phyloP scores from a whole-genome alignment of 768 basidiomycete species.

The Psilocybe subaeruginosa region DNA sequence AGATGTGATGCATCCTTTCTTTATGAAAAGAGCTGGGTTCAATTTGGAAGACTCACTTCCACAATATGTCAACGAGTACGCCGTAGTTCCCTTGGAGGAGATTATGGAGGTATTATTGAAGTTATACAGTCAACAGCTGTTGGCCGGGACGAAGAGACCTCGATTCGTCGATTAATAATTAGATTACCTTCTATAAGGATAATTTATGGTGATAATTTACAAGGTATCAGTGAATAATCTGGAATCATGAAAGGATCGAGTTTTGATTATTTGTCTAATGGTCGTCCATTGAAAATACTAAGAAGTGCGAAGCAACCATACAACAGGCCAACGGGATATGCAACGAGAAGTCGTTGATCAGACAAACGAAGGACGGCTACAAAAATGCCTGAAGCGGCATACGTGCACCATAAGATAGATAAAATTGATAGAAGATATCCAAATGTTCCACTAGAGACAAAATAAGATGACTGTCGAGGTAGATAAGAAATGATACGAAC shows the following conservation, averaged over 20 bases:
- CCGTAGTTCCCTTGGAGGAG: conserved; percentile 79
- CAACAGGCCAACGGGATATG: conserved; percentile 92
- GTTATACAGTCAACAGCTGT: conserved; percentile 76
- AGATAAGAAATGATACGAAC: conserved; percentile 49
- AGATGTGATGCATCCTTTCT: conserved; percentile 86
- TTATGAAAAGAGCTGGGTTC: conserved; percentile 84
- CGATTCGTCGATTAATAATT: conserved; percentile 1
- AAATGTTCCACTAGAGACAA: conserved; percentile 62
- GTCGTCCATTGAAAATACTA: conserved; percentile 77
- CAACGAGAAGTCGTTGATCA: conserved; percentile 91
- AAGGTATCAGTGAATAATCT: neutral
- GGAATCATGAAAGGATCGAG: neutral
- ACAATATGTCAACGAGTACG: conserved; percentile 87
- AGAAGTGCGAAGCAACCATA: conserved; percentile 95
- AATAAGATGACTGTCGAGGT: conserved; percentile 13
- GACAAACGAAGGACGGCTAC: conserved; percentile 95
- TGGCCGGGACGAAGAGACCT: conserved; percentile 31
- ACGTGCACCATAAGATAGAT: conserved; percentile 96
- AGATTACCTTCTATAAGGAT: neutral
- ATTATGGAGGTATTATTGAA: conserved; percentile 81
- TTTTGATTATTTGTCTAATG: conserved; percentile 28
- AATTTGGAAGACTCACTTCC: conserved; percentile 84
- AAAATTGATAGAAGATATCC: conserved; percentile 84
- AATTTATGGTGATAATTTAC: conserved; percentile 5
- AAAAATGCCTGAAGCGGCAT: conserved; percentile 94